Percentiles rank a stretch among this genome's conserved stretches.
Evolutionary conservation across 2,329 filamentous ascomycete species (phyloP).

Genomic region (Capronia coronata): DNA sequence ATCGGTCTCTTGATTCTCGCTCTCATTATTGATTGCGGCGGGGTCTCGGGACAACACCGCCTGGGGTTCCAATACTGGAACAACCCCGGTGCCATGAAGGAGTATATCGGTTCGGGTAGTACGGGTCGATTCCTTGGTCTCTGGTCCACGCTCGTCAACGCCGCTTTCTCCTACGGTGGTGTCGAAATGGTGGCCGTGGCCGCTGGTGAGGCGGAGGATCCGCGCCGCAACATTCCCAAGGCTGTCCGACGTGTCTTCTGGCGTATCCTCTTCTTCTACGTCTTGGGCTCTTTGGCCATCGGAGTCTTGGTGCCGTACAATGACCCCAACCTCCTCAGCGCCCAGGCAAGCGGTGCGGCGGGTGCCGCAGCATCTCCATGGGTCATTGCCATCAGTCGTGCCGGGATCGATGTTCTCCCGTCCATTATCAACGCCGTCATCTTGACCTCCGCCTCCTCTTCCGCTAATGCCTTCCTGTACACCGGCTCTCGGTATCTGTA

Average conservation of each 20-base stretch:
- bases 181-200: constrained; percentile 46
- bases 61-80: constrained; percentile 58
- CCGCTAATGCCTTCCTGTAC: constrained; percentile 61
- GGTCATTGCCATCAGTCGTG: constrained; percentile 49
- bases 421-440: constrained; percentile 70
- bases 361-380: constrained; percentile 45
- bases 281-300: constrained; percentile 65
- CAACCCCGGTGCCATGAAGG: constrained; percentile 32
- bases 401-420: constrained; percentile 56
- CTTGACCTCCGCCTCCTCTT: constrained; percentile 63
- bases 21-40: constrained; percentile 47
- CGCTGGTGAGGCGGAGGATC: constrained; percentile 45
- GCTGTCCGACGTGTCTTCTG: constrained; percentile 42
- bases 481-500: constrained; percentile 48
- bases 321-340: constrained; percentile 46
- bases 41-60: constrained; percentile 42
- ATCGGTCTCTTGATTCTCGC: constrained; percentile 47
- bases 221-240: constrained; percentile 36
- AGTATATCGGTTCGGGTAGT: constrained; percentile 23
- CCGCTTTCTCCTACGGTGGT: constrained; percentile 47
- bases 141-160: constrained; percentile 43
- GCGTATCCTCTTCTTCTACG: constrained; percentile 68
- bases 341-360: constrained; percentile 33
- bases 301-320: constrained; percentile 72
- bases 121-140: constrained; percentile 51